phyloP scores from a whole-genome alignment of 164 flowering plant genomes.

The Cinnamomum chago region DNA sequence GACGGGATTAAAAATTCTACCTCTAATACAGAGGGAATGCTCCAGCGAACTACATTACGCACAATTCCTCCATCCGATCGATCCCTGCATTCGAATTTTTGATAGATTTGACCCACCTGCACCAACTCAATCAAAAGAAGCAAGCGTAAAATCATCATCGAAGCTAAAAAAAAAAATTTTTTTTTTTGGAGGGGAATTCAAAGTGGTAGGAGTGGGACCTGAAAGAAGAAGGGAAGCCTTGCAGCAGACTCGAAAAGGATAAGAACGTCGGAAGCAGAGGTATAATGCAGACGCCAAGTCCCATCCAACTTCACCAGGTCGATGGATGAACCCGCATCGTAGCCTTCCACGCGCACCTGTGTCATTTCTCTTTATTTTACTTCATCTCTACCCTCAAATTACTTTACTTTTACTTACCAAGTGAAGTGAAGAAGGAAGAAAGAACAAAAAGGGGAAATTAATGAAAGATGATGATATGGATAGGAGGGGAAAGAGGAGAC shows the following conservation, averaged over 20 bases:
- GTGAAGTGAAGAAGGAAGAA: background rate
- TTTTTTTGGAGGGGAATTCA: background rate
- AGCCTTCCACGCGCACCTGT: constrained; percentile 69
- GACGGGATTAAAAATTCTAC: constrained; percentile 22
- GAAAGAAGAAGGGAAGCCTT: constrained; percentile 62
- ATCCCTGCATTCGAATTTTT: constrained; percentile 76
- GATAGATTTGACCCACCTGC: constrained; percentile 90
- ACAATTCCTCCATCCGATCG: constrained; percentile 54
- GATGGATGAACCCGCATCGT: constrained; percentile 49
- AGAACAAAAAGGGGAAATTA: too few species aligned
- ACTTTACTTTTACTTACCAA: background rate
- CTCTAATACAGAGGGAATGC: constrained; percentile 74
- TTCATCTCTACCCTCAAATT: background rate
- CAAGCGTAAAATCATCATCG: background rate
- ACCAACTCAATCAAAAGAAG: background rate
- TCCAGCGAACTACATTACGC: constrained; percentile 88
- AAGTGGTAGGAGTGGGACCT: constrained; percentile 32
- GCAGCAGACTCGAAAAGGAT: constrained; percentile 70
- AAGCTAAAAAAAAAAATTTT: background rate
- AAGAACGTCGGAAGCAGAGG: constrained; percentile 92
- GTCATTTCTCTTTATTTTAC: background rate
- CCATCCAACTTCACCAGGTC: constrained; percentile 66
- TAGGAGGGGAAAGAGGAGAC: constrained; percentile 21
- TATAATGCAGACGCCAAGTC: constrained; percentile 97
- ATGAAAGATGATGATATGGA: background rate